Base-by-base conservation (phyloP, 1,284 basidiomycete species). In the Marasmius tenuissimus region DNA sequence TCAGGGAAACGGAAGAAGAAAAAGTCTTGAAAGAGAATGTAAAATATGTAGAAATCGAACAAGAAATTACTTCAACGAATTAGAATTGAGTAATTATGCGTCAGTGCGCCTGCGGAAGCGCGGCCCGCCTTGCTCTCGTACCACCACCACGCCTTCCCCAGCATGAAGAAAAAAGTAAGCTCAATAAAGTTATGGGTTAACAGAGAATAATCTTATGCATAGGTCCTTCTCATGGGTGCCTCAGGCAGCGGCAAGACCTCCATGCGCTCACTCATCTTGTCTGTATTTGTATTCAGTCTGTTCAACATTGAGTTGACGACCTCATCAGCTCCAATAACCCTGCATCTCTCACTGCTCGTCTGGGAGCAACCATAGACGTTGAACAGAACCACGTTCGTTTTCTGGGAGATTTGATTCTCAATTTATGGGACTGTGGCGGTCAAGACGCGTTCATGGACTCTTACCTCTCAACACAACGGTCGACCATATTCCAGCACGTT, bases 211-310 rank as follows among this genome's bases (percentile, higher is more conserved):
- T 56, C 61, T 50, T 58, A 39, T 65, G 20, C 64, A 42, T 67
- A 93, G 92, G 93, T 97, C 59, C 85, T 97, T 67, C 82, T 97
- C 65, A 97, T 97, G 95, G 95, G 95, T 68, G 94, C 94, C 70
- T 96, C 93, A 27, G 95, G 90, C 63, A 92, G 89, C 69, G 89
- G 90, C 60, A 92, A 92, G 82, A 98, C 97, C 12, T 98, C 96
- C 8, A 99, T 99, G 97, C 88, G 97, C 53, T 96, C 96, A 33
- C 91, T 99, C 76, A 98, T 99, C 72, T 99, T 99, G 94, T 96
- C 75, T 77, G 92, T 79, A 52, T 18, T 38, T 57, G 92, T 79
- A 51, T 18, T 38, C 58, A 45, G 53, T 60, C 49, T 62, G 42
- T 45, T 59, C 47, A 63, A 59, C 37, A 52, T 62, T 49, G 22